A percentile compares a stretch with the other conserved stretches of the same genome.
phyloP scores from a whole-genome alignment of 352 stramenopile genomes.

The Pythium coloratum region DNA sequence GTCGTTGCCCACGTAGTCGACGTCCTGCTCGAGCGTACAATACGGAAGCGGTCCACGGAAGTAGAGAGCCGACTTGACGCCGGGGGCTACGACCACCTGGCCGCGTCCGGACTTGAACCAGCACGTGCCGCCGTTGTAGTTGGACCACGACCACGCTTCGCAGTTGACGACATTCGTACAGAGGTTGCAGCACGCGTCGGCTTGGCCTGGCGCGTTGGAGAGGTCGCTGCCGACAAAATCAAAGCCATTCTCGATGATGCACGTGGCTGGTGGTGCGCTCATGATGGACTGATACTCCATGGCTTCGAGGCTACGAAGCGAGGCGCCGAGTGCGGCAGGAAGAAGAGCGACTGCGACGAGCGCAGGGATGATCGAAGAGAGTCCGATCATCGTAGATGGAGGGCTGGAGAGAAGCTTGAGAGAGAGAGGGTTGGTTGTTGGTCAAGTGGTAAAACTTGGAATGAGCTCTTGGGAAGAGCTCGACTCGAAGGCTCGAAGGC shows the following conservation, averaged over 20 bases:
- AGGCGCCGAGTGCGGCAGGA: neutral
- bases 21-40: neutral
- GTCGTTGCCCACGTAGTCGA: neutral
- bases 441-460: neutral
- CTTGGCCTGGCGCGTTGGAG: neutral
- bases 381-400: neutral
- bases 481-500: too few relatives aligned
- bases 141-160: constrained; percentile 32
- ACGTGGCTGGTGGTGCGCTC: neutral
- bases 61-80: too few relatives aligned
- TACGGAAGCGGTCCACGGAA: neutral
- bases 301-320: neutral
- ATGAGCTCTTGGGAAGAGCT: neutral
- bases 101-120: constrained; percentile 19
- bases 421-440: neutral
- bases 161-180: neutral
- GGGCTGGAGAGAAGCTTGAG: too few relatives aligned
- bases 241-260: neutral
- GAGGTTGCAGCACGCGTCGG: neutral
- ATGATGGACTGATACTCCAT: too few relatives aligned
- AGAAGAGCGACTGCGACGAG: neutral
- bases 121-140: constrained; percentile 49
- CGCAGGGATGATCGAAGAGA: neutral
- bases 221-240: neutral
- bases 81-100: too few relatives aligned